These are phyloP conservation scores for Castanea crenata DNA, from an alignment of 306 rosid genomes.

Conservation along the genomic window DNA sequence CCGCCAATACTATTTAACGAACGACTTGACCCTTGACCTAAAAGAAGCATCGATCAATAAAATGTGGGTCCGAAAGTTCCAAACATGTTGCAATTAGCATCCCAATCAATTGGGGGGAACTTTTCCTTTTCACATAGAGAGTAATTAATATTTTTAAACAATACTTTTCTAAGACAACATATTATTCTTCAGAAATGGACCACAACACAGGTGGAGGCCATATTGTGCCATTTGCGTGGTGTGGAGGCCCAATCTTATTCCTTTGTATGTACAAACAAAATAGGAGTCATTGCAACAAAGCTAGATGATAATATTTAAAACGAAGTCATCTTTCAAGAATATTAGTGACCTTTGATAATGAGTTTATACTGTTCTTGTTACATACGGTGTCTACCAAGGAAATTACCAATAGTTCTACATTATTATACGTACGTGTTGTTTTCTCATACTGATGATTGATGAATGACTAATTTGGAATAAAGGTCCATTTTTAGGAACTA, in stretches of 20 bases:
- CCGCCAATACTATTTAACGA: background rate
- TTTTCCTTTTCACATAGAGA: background rate
- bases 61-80: background rate
- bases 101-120: constrained; percentile 8
- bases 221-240: background rate
- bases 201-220: constrained; percentile 15
- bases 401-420: too few species aligned
- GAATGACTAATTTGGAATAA: too few species aligned
- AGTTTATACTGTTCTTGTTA: too few species aligned
- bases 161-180: background rate
- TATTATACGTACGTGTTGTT: too few species aligned
- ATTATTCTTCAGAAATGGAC: background rate
- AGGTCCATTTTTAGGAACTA: too few species aligned
- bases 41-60: background rate
- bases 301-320: background rate
- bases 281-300: background rate
- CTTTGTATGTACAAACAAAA: constrained; percentile 1
- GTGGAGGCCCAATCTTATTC: background rate
- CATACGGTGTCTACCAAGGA: too few species aligned
- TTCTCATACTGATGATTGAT: too few species aligned
- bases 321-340: background rate
- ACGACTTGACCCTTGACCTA: constrained; percentile 18
- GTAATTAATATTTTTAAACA: too few species aligned
- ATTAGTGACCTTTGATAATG: background rate
- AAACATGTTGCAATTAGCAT: background rate